A percentile compares a stretch with the other conserved stretches of the same genome.
Evolutionary conservation across 164 flowering plant species (phyloP).

Genomic region (Paratinospora sagittata): DNA sequence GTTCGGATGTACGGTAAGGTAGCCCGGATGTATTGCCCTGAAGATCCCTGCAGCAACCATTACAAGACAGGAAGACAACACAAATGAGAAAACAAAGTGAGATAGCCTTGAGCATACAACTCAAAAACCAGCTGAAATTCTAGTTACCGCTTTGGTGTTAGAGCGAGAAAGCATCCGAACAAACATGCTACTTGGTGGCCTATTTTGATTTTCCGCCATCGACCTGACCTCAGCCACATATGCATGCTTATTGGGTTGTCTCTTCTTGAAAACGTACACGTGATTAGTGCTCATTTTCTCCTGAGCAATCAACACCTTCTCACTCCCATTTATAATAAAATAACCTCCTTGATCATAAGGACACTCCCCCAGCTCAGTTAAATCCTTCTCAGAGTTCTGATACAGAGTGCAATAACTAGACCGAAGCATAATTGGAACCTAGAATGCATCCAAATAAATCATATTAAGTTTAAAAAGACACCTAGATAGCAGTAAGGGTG

Average conservation of each 20-base stretch:
- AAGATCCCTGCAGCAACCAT: conserved; percentile 60
- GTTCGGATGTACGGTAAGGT: conserved; percentile 91
- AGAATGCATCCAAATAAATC: not conserved
- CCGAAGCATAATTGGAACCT: conserved; percentile 99
- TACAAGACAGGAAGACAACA: not conserved
- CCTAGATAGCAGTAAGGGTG: not conserved
- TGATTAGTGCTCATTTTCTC: conserved; percentile 99
- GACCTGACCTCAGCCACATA: conserved; percentile 95
- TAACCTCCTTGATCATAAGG: conserved; percentile 99
- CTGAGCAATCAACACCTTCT: conserved; percentile 93
- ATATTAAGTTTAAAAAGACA: not conserved
- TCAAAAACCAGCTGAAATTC: not conserved
- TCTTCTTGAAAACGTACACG: conserved; percentile 95
- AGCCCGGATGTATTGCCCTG: conserved; percentile 91
- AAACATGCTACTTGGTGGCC: conserved; percentile 97
- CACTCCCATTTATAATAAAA: conserved; percentile 97
- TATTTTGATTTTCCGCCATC: conserved; percentile 91
- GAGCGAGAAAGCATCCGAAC: conserved; percentile 97
- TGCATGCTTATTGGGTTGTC: conserved; percentile 98
- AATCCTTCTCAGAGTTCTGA: conserved; percentile 90
- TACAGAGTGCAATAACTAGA: conserved; percentile 92
- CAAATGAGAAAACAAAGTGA: not conserved
- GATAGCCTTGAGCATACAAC: not conserved
- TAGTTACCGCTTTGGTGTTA: conserved; percentile 88
- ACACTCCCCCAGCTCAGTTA: conserved; percentile 98